These are phyloP conservation scores for Mycena metata DNA, from an alignment of 768 basidiomycete species.

Conservation along the genomic window DNA sequence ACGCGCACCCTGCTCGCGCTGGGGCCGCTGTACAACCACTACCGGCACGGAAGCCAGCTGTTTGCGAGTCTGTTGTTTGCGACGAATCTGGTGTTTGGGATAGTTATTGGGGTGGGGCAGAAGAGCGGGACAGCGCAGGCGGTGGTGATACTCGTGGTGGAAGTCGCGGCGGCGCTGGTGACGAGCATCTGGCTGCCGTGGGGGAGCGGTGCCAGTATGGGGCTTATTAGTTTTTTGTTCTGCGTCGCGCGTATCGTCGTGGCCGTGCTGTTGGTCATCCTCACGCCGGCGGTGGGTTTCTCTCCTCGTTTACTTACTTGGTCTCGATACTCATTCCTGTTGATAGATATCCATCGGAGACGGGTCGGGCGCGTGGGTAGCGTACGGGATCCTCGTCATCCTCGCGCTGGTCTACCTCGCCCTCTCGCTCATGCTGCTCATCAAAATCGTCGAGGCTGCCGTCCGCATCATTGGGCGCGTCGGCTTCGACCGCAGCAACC, in stretches of 20 bases:
- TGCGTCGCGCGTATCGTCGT: conserved; percentile 92
- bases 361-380: conserved; percentile 91
- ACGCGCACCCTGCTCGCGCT: conserved; percentile 90
- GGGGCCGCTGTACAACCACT: conserved; percentile 96
- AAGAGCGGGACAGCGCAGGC: conserved; percentile 92
- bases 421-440: conserved; percentile 83
- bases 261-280: conserved; percentile 90
- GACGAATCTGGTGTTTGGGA: conserved; percentile 85
- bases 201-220: conserved; percentile 98
- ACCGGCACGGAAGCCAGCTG: conserved; percentile 90
- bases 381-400: conserved; percentile 92
- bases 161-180: conserved; percentile 87
- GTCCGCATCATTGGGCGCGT: conserved; percentile 82
- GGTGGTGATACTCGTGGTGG: conserved; percentile 89
- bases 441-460: conserved; percentile 88
- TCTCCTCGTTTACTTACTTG: conserved; percentile 31
- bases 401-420: conserved; percentile 86
- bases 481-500: conserved; percentile 87
- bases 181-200: conserved; percentile 97
- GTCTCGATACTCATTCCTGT: conserved; percentile 30
- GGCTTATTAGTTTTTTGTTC: conserved; percentile 92
- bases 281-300: conserved; percentile 84
- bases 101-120: conserved; percentile 92
- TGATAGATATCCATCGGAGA: conserved; percentile 85
- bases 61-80: conserved; percentile 87